Conservation (phyloP, 164 flowering plant genomes). For the Brasenia schreberi region DNA sequence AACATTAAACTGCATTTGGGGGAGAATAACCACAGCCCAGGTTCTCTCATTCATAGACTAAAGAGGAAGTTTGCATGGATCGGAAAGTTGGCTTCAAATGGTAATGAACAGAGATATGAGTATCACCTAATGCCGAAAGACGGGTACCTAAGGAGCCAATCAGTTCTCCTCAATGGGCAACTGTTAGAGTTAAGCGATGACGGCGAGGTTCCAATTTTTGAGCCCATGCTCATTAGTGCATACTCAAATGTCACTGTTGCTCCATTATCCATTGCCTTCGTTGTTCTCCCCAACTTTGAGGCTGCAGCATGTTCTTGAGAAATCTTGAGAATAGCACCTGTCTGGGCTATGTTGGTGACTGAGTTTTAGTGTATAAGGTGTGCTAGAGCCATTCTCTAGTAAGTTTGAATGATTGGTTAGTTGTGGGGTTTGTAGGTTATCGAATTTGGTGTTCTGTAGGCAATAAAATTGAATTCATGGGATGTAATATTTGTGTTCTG, state of each 20-base stretch:
- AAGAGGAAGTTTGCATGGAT: conserved; percentile 52
- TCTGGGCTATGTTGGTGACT: no score
- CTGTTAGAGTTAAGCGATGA: conserved; percentile 7
- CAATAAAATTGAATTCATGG: no score
- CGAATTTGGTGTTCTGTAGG: no score
- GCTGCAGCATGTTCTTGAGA: conserved; percentile 30
- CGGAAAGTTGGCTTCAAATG: conserved; percentile 38
- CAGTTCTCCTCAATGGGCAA: conserved; percentile 33
- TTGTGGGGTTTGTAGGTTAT: no score
- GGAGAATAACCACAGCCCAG: conserved; percentile 7
- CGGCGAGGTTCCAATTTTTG: conserved; percentile 36
- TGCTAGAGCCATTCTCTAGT: no score
- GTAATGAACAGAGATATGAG: conserved; percentile 17
- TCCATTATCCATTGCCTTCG: conserved; percentile 49
- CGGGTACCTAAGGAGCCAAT: conserved; percentile 28
- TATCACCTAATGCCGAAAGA: conserved; percentile 28
- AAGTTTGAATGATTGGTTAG: no score
- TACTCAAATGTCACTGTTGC: conserved; percentile 23
- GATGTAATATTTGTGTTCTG: no score
- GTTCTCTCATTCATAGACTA: conserved; percentile 21
- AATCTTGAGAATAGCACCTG: background rate
- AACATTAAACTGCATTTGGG: conserved; percentile 8
- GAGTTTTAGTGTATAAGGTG: no score
- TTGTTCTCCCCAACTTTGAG: conserved; percentile 37
- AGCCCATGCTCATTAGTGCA: conserved; percentile 21